These are phyloP conservation scores for Penicillium antarcticum DNA, from an alignment of 495 filamentous ascomycete species.

Conservation along the genomic window DNA sequence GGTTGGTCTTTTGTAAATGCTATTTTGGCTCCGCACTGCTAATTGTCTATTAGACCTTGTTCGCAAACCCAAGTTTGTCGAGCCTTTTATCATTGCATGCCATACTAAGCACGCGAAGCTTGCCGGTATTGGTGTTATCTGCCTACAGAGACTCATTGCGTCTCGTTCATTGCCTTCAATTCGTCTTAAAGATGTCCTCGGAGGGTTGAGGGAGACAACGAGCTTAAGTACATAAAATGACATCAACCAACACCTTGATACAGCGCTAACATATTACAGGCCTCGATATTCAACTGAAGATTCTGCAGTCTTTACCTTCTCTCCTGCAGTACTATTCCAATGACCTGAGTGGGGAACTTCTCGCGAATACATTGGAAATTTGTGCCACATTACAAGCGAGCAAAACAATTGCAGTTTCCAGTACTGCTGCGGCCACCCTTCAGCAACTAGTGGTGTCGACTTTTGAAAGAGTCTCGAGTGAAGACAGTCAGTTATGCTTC, in stretches of 20 bases:
- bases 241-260: neutral
- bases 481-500: constrained; percentile 55
- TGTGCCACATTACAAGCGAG: constrained; percentile 86
- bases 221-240: constrained; percentile 46
- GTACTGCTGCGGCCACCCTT: constrained; percentile 89
- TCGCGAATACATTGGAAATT: constrained; percentile 79
- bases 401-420: constrained; percentile 88
- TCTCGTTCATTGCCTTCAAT: constrained; percentile 70
- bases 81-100: constrained; percentile 91
- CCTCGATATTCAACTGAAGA: constrained; percentile 92
- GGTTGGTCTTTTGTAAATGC: constrained; percentile 50
- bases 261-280: constrained; percentile 47
- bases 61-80: constrained; percentile 76
- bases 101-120: constrained; percentile 84
- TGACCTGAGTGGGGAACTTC: constrained; percentile 74
- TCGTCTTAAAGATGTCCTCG: constrained; percentile 76
- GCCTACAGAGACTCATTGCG: constrained; percentile 83
- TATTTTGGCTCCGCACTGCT: constrained; percentile 6
- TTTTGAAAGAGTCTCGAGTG: constrained; percentile 82
- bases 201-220: constrained; percentile 80
- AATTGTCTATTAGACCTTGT: constrained; percentile 64
- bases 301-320: constrained; percentile 89
- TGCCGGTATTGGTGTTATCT: constrained; percentile 79
- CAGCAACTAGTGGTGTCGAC: constrained; percentile 90
- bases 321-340: constrained; percentile 86